Conservation (phyloP, 78 protist genomes). For the Diacronema lutheri region DNA sequence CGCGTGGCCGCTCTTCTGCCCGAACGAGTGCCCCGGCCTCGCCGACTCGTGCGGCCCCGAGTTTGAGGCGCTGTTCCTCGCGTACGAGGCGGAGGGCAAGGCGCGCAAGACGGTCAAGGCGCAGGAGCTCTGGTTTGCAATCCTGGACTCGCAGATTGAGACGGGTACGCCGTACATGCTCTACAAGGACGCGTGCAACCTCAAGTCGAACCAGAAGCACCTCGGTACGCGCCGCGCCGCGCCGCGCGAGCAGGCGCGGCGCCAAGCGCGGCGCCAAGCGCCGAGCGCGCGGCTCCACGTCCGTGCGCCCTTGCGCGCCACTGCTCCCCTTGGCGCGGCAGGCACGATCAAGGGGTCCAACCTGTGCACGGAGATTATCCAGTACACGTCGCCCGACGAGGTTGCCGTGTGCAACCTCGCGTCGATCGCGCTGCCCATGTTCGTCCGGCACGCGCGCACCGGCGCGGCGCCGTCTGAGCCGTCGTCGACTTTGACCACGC, state of each 20-base stretch:
- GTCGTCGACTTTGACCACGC: conserved; percentile 58
- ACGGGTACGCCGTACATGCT: conserved; percentile 97
- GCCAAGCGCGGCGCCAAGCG: too few species aligned
- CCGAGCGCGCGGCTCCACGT: too few species aligned
- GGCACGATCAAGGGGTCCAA: conserved; percentile 89
- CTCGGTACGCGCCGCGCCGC: too few species aligned
- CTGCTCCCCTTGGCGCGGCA: too few species aligned
- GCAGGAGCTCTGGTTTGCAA: conserved; percentile 93
- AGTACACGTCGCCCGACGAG: conserved; percentile 69
- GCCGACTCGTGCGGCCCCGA: conserved; percentile 77
- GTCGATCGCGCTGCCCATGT: conserved; percentile 92
- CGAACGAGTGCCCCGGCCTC: conserved; percentile 90
- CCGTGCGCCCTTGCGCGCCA: too few species aligned
- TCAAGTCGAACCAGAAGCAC: conserved; percentile 90
- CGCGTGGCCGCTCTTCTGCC: conserved; percentile 93
- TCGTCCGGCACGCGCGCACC: too few species aligned
- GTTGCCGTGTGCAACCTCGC: conserved; percentile 98
- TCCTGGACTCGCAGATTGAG: conserved; percentile 94
- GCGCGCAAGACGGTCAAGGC: conserved; percentile 74
- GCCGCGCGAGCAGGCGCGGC: too few species aligned
- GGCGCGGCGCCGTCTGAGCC: too few species aligned
- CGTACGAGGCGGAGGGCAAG: conserved; percentile 82
- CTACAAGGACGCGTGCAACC: conserved; percentile 96
- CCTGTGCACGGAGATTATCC: conserved; percentile 93
- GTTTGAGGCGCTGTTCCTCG: conserved; percentile 82